phyloP scores from a whole-genome alignment of 805 yeast species.

The Pichia kluyveri region DNA sequence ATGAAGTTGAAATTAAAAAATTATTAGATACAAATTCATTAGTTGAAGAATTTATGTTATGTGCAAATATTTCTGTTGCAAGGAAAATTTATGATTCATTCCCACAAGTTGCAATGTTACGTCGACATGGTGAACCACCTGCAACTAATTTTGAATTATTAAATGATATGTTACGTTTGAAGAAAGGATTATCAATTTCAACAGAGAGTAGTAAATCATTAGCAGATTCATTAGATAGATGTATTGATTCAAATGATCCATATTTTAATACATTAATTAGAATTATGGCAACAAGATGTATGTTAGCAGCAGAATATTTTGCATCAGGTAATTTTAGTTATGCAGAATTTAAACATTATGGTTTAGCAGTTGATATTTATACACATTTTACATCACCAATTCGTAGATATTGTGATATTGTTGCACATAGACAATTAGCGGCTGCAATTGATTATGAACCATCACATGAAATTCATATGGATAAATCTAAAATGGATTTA shows the following conservation, averaged over 20 bases:
- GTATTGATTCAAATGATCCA: conserved; percentile 74
- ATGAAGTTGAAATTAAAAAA: conserved; percentile 87
- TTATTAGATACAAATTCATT: conserved; percentile 85
- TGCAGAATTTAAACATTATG: conserved; percentile 92
- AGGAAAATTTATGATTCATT: conserved; percentile 83
- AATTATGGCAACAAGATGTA: conserved; percentile 96
- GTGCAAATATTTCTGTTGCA: conserved; percentile 95
- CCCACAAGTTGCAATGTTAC: conserved; percentile 97
- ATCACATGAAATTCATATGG: conserved; percentile 72
- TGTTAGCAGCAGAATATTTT: conserved; percentile 99
- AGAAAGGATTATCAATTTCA: conserved; percentile 68
- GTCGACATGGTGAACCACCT: conserved; percentile 98
- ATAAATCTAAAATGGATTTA: conserved; percentile 80
- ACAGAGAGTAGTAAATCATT: conserved; percentile 81
- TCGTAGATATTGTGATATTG: conserved; percentile 95
- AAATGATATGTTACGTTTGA: conserved; percentile 78
- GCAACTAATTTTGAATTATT: conserved; percentile 82
- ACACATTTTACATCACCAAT: conserved; percentile 99
- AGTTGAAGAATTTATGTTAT: conserved; percentile 96
- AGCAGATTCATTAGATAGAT: conserved; percentile 88
- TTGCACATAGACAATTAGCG: conserved; percentile 94
- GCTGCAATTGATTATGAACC: conserved; percentile 96
- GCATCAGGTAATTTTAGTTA: conserved; percentile 84
- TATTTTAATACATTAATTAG: conserved; percentile 89
- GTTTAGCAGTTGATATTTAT: conserved; percentile 93